phyloP scores from a whole-genome alignment of 164 flowering plant species.

The Umbilicus rupestris region DNA sequence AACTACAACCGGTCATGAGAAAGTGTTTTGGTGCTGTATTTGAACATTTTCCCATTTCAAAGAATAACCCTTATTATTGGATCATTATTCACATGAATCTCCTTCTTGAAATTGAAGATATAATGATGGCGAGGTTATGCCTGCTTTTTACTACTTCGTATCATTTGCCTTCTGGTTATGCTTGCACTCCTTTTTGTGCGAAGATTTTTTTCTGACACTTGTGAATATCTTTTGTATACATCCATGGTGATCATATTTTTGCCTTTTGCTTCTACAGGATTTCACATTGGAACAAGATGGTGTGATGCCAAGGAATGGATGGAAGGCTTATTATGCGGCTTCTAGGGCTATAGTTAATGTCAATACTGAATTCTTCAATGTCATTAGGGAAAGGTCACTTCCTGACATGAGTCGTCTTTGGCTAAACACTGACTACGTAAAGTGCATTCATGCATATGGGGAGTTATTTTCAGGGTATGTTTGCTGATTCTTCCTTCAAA shows the following conservation, averaged over 20 bases:
- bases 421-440: constrained; percentile 92
- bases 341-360: constrained; percentile 76
- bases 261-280: constrained; percentile 35
- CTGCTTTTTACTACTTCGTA: too few species aligned
- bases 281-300: constrained; percentile 81
- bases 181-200: too few species aligned
- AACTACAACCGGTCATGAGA: too few species aligned
- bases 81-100: too few species aligned
- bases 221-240: too few species aligned
- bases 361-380: constrained; percentile 64
- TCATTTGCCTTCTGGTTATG: too few species aligned
- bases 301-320: constrained; percentile 73
- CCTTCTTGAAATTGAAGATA: too few species aligned
- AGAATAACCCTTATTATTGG: too few species aligned
- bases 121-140: too few species aligned
- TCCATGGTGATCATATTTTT: not conserved
- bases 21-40: too few species aligned
- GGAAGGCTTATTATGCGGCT: constrained; percentile 97
- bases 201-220: too few species aligned
- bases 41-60: too few species aligned
- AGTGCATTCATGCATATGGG: constrained; percentile 79
- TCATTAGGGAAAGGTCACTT: constrained; percentile 68
- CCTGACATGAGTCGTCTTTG: constrained; percentile 70
- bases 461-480: constrained; percentile 81
- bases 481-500: not conserved